Evolutionary conservation across 169 alveolate species (phyloP), one percentile per base, ranked within the genome.

Genomic region (Cytauxzoon felis): DNA sequence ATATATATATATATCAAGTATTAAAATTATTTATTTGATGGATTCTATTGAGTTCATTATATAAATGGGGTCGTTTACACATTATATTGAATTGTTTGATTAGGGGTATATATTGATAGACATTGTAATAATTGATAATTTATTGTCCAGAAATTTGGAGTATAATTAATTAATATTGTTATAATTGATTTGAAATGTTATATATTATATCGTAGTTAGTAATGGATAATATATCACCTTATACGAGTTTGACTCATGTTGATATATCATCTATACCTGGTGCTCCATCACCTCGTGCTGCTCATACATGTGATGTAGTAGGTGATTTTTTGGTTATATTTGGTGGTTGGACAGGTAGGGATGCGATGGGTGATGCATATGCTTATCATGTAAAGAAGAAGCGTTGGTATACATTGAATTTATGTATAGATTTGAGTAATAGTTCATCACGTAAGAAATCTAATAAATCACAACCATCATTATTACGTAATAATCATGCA

Each of bases 341-440:
- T 54, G 91, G 91, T 13, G 91, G 91, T 11, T 84, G 91, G 91
- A 43, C 81, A 26, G 91, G 91, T 0, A 67, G 61, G 24, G 67
- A 68, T 34, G 88, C 91, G 13, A 61, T 84, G 6, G 81, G 72
- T 29, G 91, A 84, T 26, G 88, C 88, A 21, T 81, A 84, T 53
- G 90, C 82, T 9, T 70, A 69, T 42, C 88, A 80, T 63, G 63
- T 73, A 23, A 63, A 49, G 32, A 56, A 73, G 47, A 79, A 65
- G 57, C 45, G 82, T 40, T 84, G 91, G 91, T 61, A 67, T 36
- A 75, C 73, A n/a, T 32, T 84, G 61, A 73, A 48, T 32, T 66
- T 72, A n/a, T 78, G 84, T 30, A 73, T 60, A 18, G 82, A 80
- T 36, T 57, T 47, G 72, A 33, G 50, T 2, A 43, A 47, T 1